Conservation (phyloP, 2,329 filamentous ascomycete genomes). For the Paradendryphiella salina region DNA sequence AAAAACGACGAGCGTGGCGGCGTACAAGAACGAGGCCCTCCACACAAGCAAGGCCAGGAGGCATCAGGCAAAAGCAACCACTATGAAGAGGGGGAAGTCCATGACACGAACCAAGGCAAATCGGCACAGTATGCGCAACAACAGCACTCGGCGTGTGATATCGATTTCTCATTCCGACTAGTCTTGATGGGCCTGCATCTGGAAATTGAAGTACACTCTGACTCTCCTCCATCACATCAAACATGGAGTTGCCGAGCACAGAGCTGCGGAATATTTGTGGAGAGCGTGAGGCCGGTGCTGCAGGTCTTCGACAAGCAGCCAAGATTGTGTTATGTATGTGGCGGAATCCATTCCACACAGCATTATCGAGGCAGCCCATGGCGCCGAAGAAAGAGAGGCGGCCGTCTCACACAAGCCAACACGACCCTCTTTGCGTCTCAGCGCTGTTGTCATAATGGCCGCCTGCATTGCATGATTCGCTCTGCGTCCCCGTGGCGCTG, state of each 20-base stretch:
- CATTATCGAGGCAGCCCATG: conserved; percentile 25
- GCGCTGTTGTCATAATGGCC: conserved; percentile 32
- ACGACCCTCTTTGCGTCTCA: conserved; percentile 28
- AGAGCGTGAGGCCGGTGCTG: conserved; percentile 31
- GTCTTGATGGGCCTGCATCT: conserved; percentile 19
- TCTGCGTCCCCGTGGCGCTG: conserved; percentile 28
- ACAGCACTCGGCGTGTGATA: conserved; percentile 16
- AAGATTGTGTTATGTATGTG: conserved; percentile 28
- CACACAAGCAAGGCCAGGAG: conserved; percentile 36
- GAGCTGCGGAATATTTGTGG: conserved; percentile 22
- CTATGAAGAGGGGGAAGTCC: conserved; percentile 15
- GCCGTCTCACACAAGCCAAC: neutral
- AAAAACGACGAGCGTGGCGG: conserved; percentile 31
- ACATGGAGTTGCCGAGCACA: conserved; percentile 6
- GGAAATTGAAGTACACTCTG: conserved; percentile 13
- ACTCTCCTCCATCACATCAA: conserved; percentile 4
- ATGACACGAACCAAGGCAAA: conserved; percentile 26
- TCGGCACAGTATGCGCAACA: conserved; percentile 18
- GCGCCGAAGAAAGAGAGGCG: conserved; percentile 26
- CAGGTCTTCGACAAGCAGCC: conserved; percentile 18
- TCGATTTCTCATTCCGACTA: conserved; percentile 19
- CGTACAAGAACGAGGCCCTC: conserved; percentile 44
- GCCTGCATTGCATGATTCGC: conserved; percentile 40
- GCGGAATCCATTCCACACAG: conserved; percentile 28
- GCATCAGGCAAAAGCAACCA: conserved; percentile 42